Evolutionary conservation across 2,329 filamentous ascomycete genomes (phyloP), one percentile per base, ranked within the genome.

Genomic region (Drechslera avenae): DNA sequence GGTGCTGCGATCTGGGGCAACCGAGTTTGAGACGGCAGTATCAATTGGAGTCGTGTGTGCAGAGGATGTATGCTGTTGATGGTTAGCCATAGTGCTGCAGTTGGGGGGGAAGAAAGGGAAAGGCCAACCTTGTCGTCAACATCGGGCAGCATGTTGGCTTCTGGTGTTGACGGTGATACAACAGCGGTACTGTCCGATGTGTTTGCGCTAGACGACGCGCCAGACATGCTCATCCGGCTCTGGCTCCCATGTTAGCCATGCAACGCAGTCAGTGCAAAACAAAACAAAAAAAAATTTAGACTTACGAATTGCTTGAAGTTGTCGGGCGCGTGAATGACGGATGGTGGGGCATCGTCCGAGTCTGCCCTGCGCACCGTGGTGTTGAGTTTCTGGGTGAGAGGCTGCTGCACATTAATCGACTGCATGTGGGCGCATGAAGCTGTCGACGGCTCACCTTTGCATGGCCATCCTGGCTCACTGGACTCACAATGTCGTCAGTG

Each of bases 271-370:
- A 7, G 5, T 2, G 5, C 59, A 55, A 46, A 65, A 54, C 39
- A 36, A n/a, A n/a, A n/a, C n/a, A n/a, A 41, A 51, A 14, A 46
- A 40, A 43, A 50, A 14, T 46, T 37, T 37, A 51, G 35, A 60
- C 68, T 52, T 59, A 94, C 90, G 83, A 94, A 96, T 62, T 84
- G 84, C 48, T 85, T 83, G 73, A 94, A 97, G 55, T 88, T 90
- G 58, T 90, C 82, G 0, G 92, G 91, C 13, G 90, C 90, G 78
- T 96, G 92, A 61, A 97, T 96, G 46, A 96, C 92, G 1, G 92
- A 97, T 45, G 90, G 83, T 18, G 91, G 87, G 60, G 92, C 90
- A 59, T 96, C 90, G 54, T 86, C 86, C 18, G 82, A 82, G 45
- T 68, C 86, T 77, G 71, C 87, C 65, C 75, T 56, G 43, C 72